Evolutionary conservation across 2,329 filamentous ascomycete genomes (phyloP), one percentile per base, ranked within the genome.

Genomic region (Colletotrichum coccodes): DNA sequence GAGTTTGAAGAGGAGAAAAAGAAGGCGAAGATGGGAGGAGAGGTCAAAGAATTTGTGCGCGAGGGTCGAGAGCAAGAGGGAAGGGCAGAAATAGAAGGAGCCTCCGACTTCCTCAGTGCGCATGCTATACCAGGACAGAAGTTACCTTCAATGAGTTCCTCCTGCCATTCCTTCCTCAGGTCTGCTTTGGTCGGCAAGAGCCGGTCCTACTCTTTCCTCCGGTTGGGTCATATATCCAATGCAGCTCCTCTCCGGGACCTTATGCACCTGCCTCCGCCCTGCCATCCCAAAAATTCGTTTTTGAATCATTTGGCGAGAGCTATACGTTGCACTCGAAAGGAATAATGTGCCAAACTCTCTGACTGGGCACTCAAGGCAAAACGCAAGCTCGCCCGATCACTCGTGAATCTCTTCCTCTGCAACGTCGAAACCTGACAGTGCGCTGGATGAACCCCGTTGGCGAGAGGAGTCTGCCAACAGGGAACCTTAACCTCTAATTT

Each of bases 31-130:
- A 34, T 47, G 26, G n/a, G 38, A 62, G 28, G 14, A 50, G 16
- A n/a, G 28, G 28, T 14, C n/a, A 34, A 46, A 21, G n/a, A 68
- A 28, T 16, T 32, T 44, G 26, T n/a, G 62, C 16, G 2, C 4
- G 6, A 21, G 16, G 16, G 32, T 42, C 9, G 8, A 23, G 30
- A 11, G 38, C 7, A 59, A 36, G 49, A 38, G 50, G 44, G 26
- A 47, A 36, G 28, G 47, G 38, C 50, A 62, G 50, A 68, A 68
- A 68, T 68, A 63, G 53, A n/a, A 64, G 32, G 44, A 42, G 62
- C 26, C 32, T 26, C 8, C n/a, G 38, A 36, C 53, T 9, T 49
- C 9, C 47, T 28, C 6, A 21, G 4, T 21, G 9, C n/a, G n/a
- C n/a, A n/a, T n/a, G 8, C 14, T 6, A 12, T 34, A 28, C 21